Evolutionary conservation across 2,329 filamentous ascomycete species (phyloP), one percentile per base, ranked within the genome.

Genomic region (Dothideomycetes sp.): DNA sequence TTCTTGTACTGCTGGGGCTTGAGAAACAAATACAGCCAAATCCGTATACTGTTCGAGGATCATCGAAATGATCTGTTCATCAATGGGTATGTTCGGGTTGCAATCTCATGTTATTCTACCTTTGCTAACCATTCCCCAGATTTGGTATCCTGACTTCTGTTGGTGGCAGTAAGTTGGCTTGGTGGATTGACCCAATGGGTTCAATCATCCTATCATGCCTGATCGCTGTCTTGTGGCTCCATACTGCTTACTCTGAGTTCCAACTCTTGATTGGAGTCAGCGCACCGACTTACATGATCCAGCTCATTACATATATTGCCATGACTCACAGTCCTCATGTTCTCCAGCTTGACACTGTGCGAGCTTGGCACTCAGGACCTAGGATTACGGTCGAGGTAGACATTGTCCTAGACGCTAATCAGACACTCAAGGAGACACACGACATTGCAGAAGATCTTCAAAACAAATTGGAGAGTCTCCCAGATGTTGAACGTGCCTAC

Each of bases 41-140:
- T 95, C 48, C 76, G 83, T 43, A 95, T 95, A 57, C 69, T 96
- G 11, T 95, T 87, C 88, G 84, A 94, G 61, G 89, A 96, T 56
- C 91, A 98, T 65, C 81, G 91, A 47, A 98, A 98, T 57, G 91
- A 98, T 57, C 70, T 98, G n/a, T 71, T 94, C 53, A 86, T 98
- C 72, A 98, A 96, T 60, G 86, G 86, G 35, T 30, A 17, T 12
- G 8, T 29, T 29, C 5, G 7, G 5, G 83, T 9, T 29, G 11
- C 27, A 9, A 5, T n/a, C 27, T 29, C 27, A 9, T n/a, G n/a
- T n/a, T n/a, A n/a, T n/a, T 5, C 9, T 12, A 11, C 27, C 5
- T 9, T 29, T 9, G 5, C 27, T 29, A n/a, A 29, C 27, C 27
- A n/a, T 12, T 6, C 15, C 11, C 23, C 9, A 38, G 37, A 67